Conservation (phyloP, 129 eudicot species). For the Apium graveolens region DNA sequence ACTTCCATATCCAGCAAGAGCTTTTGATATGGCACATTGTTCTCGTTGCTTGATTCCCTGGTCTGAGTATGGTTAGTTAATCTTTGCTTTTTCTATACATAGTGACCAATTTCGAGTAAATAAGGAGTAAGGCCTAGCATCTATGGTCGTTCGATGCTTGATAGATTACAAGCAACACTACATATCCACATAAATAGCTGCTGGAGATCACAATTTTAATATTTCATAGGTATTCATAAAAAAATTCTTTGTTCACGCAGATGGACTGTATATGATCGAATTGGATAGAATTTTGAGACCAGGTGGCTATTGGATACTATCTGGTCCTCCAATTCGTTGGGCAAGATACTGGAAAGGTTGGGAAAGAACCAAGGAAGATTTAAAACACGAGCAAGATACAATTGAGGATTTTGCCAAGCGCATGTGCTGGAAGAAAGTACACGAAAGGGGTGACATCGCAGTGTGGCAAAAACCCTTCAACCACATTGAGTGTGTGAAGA, state of each 20-base stretch:
- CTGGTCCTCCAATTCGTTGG: constrained; percentile 94
- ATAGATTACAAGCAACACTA: not conserved
- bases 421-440: constrained; percentile 87
- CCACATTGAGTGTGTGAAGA: constrained; percentile 58
- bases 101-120: not conserved
- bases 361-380: constrained; percentile 79
- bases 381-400: constrained; percentile 72
- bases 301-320: constrained; percentile 95
- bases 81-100: not conserved
- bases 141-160: not conserved
- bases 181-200: not conserved
- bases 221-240: not conserved
- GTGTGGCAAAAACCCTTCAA: constrained; percentile 92
- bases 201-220: not conserved
- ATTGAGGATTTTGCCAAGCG: constrained; percentile 60
- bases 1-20: constrained; percentile 90
- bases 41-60: constrained; percentile 96
- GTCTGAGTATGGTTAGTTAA: constrained; percentile 46
- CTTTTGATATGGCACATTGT: constrained; percentile 98
- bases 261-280: constrained; percentile 76
- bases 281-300: constrained; percentile 88
- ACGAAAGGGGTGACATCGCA: constrained; percentile 62
- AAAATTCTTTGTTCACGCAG: constrained; percentile 22
- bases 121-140: not conserved
- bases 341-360: constrained; percentile 73